phyloP scores from a whole-genome alignment of 129 eudicot species.

The Escallonia rubra region DNA sequence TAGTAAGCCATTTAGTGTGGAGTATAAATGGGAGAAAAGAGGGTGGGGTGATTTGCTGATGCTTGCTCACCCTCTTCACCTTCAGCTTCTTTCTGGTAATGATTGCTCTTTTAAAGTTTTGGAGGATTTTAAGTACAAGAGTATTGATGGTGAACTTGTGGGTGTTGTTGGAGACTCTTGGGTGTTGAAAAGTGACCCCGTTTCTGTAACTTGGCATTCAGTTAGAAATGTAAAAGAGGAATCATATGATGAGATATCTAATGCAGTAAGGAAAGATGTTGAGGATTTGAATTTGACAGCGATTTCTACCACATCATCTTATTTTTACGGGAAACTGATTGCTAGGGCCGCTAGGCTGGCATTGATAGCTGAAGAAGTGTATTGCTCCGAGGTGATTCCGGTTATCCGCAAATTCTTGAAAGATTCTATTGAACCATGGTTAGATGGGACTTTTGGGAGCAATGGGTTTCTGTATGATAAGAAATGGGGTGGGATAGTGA shows the following conservation, averaged over 20 bases:
- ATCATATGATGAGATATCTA: constrained; percentile 37
- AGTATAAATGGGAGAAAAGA: constrained; percentile 72
- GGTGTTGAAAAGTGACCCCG: constrained; percentile 66
- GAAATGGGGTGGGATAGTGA: constrained; percentile 85
- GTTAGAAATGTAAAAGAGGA: constrained; percentile 56
- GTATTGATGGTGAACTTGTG: constrained; percentile 84
- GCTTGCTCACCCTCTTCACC: constrained; percentile 89
- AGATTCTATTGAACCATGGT: constrained; percentile 84
- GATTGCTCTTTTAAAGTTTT: constrained; percentile 36
- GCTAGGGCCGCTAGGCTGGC: constrained; percentile 91
- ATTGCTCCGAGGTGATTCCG: constrained; percentile 60
- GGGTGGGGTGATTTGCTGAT: constrained; percentile 78
- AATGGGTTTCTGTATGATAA: constrained; percentile 76
- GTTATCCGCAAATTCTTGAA: constrained; percentile 62
- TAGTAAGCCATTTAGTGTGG: constrained; percentile 53
- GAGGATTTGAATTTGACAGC: constrained; percentile 39
- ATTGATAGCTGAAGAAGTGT: constrained; percentile 80
- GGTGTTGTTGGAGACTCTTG: constrained; percentile 92
- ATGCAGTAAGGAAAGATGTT: constrained; percentile 64
- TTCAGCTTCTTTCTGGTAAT: constrained; percentile 35
- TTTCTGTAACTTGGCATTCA: constrained; percentile 93
- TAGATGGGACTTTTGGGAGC: constrained; percentile 63
- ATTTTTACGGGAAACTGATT: constrained; percentile 77
- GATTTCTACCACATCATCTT: constrained; percentile 65
- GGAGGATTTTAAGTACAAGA: constrained; percentile 55